These are phyloP conservation scores for Sugiyamaella japonica DNA, from an alignment of 1,139 yeast genomes.

Conservation along the genomic window DNA sequence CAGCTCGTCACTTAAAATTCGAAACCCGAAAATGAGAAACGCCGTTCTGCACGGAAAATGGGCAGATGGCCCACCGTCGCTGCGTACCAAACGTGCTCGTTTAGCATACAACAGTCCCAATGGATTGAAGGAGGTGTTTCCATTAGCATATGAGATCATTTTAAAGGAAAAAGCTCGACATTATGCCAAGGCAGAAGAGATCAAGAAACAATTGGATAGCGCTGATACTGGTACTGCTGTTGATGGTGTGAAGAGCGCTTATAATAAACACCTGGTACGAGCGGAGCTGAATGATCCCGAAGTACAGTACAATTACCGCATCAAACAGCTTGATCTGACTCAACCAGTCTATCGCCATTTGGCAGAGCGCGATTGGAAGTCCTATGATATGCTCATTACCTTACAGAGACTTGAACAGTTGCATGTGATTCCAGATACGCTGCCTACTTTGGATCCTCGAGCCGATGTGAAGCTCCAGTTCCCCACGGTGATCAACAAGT, in stretches of 20 bases:
- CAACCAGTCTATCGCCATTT: conserved; percentile 78
- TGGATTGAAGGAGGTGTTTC: conserved; percentile 71
- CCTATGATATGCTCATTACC: conserved; percentile 62
- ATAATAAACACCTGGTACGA: conserved; percentile 41
- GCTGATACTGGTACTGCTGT: conserved; percentile 14
- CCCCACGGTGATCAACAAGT: conserved; percentile 61
- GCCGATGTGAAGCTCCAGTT: conserved; percentile 77
- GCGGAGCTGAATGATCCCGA: conserved; percentile 81
- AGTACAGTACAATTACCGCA: conserved; percentile 63
- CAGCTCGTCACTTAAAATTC: conserved; percentile 30
- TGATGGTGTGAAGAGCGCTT: conserved; percentile 23
- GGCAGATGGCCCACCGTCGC: conserved; percentile 49
- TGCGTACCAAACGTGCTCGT: conserved; percentile 48
- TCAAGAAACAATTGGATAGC: conserved; percentile 32
- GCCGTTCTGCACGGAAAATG: conserved; percentile 42
- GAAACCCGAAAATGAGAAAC: conserved; percentile 35
- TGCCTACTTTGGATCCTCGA: conserved; percentile 84
- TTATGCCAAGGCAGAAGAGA: conserved; percentile 37
- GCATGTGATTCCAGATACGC: conserved; percentile 86
- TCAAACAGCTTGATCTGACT: conserved; percentile 58
- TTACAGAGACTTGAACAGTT: conserved; percentile 91
- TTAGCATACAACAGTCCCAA: conserved; percentile 63
- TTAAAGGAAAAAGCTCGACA: conserved; percentile 45
- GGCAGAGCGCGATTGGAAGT: conserved; percentile 70
- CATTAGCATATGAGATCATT: conserved; percentile 62